A percentile compares a stretch with the other conserved stretches of the same genome.
phyloP scores from a whole-genome alignment of 495 filamentous ascomycete genomes.

The Oidiodendron maius region DNA sequence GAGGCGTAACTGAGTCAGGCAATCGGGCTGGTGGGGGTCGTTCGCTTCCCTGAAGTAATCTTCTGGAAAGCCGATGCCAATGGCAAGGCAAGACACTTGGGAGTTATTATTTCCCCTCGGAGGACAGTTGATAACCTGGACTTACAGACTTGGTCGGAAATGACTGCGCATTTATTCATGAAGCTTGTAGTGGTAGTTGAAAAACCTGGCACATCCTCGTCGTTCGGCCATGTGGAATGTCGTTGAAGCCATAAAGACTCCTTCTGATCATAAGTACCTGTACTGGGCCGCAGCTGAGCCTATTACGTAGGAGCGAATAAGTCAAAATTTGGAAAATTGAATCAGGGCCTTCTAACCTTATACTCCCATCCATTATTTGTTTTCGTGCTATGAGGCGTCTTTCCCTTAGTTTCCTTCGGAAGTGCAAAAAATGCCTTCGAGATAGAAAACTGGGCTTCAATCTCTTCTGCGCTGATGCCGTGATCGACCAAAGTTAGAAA shows the following conservation, averaged over 20 bases:
- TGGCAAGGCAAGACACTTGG: conserved; percentile 56
- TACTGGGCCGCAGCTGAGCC: conserved; percentile 58
- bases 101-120: too few species aligned
- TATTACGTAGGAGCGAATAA: too few species aligned
- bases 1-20: conserved; percentile 51
- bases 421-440: conserved; percentile 52
- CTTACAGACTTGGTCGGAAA: too few species aligned
- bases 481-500: conserved; percentile 59
- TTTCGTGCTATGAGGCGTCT: conserved; percentile 43
- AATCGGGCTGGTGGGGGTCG: conserved; percentile 37
- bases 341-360: too few species aligned
- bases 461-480: conserved; percentile 38
- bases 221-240: conserved; percentile 50
- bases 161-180: too few species aligned
- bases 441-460: conserved; percentile 46
- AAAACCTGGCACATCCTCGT: conserved; percentile 43
- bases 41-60: conserved; percentile 54
- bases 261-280: conserved; percentile 55
- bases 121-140: too few species aligned
- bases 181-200: conserved; percentile 36
- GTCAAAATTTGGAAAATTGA: too few species aligned
- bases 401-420: conserved; percentile 43
- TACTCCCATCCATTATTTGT: conserved; percentile 68
- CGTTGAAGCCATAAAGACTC: conserved; percentile 60
- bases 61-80: conserved; percentile 44